phyloP scores from a whole-genome alignment of 1,139 yeast genomes.

The Taphrina wiesneri region DNA sequence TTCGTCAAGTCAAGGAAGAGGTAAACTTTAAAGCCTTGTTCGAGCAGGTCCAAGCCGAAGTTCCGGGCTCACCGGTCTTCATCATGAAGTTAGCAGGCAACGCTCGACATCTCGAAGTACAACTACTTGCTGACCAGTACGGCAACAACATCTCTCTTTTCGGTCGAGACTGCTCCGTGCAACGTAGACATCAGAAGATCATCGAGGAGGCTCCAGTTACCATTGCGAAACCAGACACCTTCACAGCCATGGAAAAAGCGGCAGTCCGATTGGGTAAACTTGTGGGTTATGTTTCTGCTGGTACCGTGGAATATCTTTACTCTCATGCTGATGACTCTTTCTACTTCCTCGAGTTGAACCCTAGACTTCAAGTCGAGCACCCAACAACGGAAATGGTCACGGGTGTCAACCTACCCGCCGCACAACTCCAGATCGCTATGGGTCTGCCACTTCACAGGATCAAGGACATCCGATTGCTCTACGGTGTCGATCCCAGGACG shows the following conservation, averaged over 20 bases:
- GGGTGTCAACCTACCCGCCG: conserved; percentile 96
- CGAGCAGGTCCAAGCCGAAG: conserved; percentile 89
- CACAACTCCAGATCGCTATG: conserved; percentile 98
- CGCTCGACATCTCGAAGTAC: conserved; percentile 95
- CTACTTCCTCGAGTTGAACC: conserved; percentile 92
- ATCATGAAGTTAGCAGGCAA: conserved; percentile 93
- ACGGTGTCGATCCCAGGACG: conserved; percentile 95
- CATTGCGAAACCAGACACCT: conserved; percentile 81
- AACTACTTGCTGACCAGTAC: conserved; percentile 89
- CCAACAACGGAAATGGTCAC: conserved; percentile 99
- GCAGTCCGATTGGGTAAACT: conserved; percentile 94
- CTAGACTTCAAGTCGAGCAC: conserved; percentile 98
- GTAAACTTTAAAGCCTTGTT: conserved; percentile 69
- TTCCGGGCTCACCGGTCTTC: conserved; percentile 94
- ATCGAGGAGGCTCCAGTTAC: conserved; percentile 98
- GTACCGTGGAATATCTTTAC: conserved; percentile 95
- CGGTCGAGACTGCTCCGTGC: conserved; percentile 97
- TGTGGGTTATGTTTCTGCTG: conserved; percentile 97
- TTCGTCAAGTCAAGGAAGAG: conserved; percentile 82
- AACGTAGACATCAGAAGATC: conserved; percentile 94
- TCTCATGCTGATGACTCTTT: conserved; percentile 92
- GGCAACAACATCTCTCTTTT: conserved; percentile 91
- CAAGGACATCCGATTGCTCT: conserved; percentile 83
- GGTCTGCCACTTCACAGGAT: conserved; percentile 97
- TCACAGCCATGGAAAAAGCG: conserved; percentile 89